These are phyloP conservation scores for Fraxinus velutina DNA, from an alignment of 305 asterid genomes.

Conservation along the genomic window DNA sequence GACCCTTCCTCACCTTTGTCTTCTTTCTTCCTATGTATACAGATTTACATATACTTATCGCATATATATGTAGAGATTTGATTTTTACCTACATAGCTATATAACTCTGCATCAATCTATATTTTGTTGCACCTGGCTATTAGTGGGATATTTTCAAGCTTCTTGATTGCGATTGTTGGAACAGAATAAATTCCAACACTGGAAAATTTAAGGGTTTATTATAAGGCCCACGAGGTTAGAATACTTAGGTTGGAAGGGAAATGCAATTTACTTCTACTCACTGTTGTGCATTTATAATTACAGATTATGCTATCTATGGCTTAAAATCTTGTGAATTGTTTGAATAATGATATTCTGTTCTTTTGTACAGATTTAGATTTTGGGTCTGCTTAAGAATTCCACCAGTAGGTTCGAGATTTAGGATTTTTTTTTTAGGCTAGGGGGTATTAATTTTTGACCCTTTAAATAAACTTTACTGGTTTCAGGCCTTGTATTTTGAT, in stretches of 20 bases:
- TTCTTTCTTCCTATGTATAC: not conserved
- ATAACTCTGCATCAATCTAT: not conserved
- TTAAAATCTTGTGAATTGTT: constrained; percentile 23
- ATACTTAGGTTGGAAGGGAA: constrained; percentile 31
- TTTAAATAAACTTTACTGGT: constrained; percentile 17
- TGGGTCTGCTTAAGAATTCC: constrained; percentile 23
- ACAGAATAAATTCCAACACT: constrained; percentile 28
- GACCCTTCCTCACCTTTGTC: constrained; percentile 29
- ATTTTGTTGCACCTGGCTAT: constrained; percentile 10
- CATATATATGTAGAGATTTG: constrained; percentile 2
- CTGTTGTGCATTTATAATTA: constrained; percentile 32
- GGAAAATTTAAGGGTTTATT: constrained; percentile 36
- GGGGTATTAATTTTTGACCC: constrained; percentile 23
- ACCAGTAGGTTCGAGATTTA: constrained; percentile 30
- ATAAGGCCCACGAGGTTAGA: constrained; percentile 25
- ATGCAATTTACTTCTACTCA: constrained; percentile 27
- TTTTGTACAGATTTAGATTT: constrained; percentile 20
- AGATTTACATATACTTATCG: not conserved
- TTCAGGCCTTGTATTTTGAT: constrained; percentile 30
- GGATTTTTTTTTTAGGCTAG: constrained; percentile 17
- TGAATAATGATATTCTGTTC: constrained; percentile 25
- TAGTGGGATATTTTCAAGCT: constrained; percentile 3
- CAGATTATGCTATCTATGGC: constrained; percentile 27
- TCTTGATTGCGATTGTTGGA: constrained; percentile 38
- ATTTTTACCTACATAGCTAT: not conserved